These are phyloP conservation scores for Floccularia luteovirens DNA, from an alignment of 768 basidiomycete genomes.

Conservation along the genomic window DNA sequence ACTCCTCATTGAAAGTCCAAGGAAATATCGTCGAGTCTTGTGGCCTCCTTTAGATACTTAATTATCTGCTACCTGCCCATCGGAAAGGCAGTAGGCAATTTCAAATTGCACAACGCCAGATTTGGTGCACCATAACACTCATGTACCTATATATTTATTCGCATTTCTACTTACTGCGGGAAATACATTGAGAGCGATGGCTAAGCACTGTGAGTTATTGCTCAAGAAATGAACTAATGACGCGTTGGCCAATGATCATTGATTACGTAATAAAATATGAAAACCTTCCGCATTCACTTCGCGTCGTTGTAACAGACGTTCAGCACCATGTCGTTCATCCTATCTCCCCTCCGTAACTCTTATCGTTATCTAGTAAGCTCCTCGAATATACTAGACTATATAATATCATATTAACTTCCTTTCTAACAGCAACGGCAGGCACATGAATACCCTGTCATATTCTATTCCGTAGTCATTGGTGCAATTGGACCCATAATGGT, in stretches of 20 bases:
- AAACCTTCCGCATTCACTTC: neutral
- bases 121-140: no score
- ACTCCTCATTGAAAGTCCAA: no score
- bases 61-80: no score
- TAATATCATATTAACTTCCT: slow-evolving; percentile 7
- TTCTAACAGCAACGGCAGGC: slow-evolving; percentile 73
- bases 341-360: slow-evolving; percentile 38
- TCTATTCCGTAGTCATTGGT: slow-evolving; percentile 78
- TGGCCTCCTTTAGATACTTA: no score
- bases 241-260: neutral
- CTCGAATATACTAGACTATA: neutral
- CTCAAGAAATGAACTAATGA: no score
- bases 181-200: no score
- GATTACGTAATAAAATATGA: neutral
- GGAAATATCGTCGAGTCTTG: no score
- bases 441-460: slow-evolving; percentile 87
- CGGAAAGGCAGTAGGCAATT: no score
- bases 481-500: slow-evolving; percentile 69
- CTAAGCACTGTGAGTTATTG: no score
- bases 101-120: no score
- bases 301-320: neutral
- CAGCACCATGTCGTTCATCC: slow-evolving; percentile 31
- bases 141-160: no score
- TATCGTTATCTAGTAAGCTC: slow-evolving; percentile 41
- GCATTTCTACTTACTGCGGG: no score